Percentiles rank a stretch among this genome's conserved stretches.
Conservation (phyloP, 192 early-diverging fungal species). For the Coemansia sp. region DNA sequence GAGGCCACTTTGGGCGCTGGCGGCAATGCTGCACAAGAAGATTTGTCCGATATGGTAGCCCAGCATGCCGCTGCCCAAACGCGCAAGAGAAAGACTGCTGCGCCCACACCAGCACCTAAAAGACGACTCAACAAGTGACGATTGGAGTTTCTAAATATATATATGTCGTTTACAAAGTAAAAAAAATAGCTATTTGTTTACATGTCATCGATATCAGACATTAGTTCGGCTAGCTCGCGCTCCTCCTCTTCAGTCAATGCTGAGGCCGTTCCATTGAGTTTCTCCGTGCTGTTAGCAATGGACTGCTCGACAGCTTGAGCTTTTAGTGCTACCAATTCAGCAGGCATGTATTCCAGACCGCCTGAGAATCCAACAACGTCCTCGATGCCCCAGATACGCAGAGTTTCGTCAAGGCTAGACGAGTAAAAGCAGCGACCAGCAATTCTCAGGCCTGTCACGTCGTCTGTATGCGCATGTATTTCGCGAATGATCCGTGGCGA, state of each 20-base stretch:
- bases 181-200: background rate
- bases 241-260: constrained; percentile 89
- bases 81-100: constrained; percentile 69
- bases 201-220: constrained; percentile 66
- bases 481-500: constrained; percentile 58
- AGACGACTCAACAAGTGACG: constrained; percentile 1
- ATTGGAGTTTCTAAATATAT: background rate
- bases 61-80: constrained; percentile 74
- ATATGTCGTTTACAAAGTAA: background rate
- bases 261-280: constrained; percentile 3
- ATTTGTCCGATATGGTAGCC: constrained; percentile 86
- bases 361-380: constrained; percentile 46
- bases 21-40: constrained; percentile 58
- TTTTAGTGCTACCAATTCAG: constrained; percentile 24
- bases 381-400: constrained; percentile 79
- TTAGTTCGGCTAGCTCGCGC: constrained; percentile 81
- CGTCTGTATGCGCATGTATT: constrained; percentile 88
- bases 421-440: constrained; percentile 70
- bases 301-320: background rate
- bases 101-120: constrained; percentile 44
- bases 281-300: background rate
- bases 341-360: constrained; percentile 34
- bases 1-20: constrained; percentile 29
- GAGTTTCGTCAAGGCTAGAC: constrained; percentile 80
- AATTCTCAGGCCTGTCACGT: constrained; percentile 69